A percentile compares a stretch with the other conserved stretches of the same genome.
Evolutionary conservation across 441 rosid species (phyloP).

Genomic region (Adansonia rubrostipa): DNA sequence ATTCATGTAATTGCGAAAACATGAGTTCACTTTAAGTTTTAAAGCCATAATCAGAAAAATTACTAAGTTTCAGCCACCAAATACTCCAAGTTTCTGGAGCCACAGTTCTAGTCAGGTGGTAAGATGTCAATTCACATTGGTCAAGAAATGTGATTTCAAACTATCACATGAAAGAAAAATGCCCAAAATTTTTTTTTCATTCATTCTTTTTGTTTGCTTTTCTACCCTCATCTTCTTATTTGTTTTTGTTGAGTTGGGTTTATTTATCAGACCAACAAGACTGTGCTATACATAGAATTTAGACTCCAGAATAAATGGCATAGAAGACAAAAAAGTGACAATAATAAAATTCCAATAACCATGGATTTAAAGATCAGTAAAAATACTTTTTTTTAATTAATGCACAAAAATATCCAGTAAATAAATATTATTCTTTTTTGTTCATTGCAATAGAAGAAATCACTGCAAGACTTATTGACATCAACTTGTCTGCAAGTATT

Average conservation of each 20-base stretch:
- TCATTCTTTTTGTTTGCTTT: not conserved
- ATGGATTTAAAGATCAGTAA: not conserved
- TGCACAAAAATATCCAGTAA: not conserved
- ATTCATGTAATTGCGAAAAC: not conserved
- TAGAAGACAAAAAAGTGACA: too few species aligned
- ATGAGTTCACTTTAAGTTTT: not conserved
- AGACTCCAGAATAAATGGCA: too few species aligned
- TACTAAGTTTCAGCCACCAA: not conserved
- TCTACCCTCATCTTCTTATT: too few species aligned
- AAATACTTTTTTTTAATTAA: too few species aligned
- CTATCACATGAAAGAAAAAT: not conserved
- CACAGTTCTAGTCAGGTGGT: not conserved
- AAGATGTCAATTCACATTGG: constrained; percentile 2
- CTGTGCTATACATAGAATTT: too few species aligned
- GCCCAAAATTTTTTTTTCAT: not conserved
- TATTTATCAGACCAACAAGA: too few species aligned
- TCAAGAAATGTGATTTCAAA: not conserved
- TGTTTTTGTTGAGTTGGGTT: too few species aligned
- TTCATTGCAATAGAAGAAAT: not conserved
- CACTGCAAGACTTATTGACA: not conserved
- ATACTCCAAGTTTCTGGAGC: not conserved
- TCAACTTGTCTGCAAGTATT: not conserved
- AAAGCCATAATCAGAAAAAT: not conserved
- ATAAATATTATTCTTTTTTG: not conserved
- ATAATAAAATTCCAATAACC: not conserved